These are phyloP conservation scores for Penicillium pulvis DNA, from an alignment of 495 filamentous ascomycete genomes.

Conservation along the genomic window DNA sequence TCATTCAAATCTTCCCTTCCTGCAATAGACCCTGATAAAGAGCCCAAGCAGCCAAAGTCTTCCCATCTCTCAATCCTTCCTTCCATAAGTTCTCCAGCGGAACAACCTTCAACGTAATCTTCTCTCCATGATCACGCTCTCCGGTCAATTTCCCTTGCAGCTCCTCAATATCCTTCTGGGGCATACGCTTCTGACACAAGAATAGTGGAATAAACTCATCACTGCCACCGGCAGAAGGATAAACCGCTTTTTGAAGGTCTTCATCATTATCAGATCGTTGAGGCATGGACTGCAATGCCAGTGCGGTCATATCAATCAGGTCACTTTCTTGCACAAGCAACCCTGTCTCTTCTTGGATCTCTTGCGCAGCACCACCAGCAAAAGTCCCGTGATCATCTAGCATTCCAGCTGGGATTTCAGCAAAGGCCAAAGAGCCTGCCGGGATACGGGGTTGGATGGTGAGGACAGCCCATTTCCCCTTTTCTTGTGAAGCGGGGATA, in stretches of 20 bases:
- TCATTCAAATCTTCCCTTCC: constrained; percentile 56
- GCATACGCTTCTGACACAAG: constrained; percentile 69
- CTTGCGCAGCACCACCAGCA: constrained; percentile 73
- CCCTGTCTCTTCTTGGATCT: constrained; percentile 82
- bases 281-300: constrained; percentile 45
- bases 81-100: constrained; percentile 74
- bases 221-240: constrained; percentile 76
- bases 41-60: constrained; percentile 75
- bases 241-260: constrained; percentile 63
- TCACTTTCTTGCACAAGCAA: constrained; percentile 57
- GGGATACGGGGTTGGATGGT: constrained; percentile 84
- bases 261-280: constrained; percentile 34
- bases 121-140: constrained; percentile 76
- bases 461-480: constrained; percentile 69
- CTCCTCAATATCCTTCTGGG: constrained; percentile 61
- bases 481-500: constrained; percentile 34
- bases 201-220: constrained; percentile 86
- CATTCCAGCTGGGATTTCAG: constrained; percentile 89
- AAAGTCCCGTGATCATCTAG: constrained; percentile 78
- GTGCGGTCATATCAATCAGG: constrained; percentile 69
- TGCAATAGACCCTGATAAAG: constrained; percentile 71
- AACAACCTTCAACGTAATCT: constrained; percentile 77
- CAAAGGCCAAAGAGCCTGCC: constrained; percentile 71
- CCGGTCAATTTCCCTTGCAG: constrained; percentile 80
- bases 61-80: constrained; percentile 74